Evolutionary conservation across 2,329 filamentous ascomycete species (phyloP), one percentile per base, ranked within the genome.

Genomic region (Helotiales sp.): DNA sequence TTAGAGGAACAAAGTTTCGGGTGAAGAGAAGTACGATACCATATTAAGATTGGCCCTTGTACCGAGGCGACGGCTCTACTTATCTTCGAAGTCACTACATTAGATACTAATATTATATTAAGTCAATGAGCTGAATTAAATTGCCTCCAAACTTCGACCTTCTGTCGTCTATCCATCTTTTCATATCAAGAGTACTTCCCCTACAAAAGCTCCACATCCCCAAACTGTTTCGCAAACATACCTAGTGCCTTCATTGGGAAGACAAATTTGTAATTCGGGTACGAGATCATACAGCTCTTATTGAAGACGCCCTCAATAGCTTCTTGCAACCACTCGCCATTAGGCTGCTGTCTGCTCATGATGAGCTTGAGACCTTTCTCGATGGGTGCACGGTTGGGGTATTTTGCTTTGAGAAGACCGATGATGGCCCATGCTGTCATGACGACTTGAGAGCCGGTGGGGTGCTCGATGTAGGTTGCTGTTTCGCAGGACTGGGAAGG

Each of bases 301-400:
- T 99, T 99, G 81, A 99, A 99, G 11, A 99, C 96, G 1, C 96
- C 96, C 79, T 99, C 96, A 74, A 99, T 98, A 0, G 91, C 90
- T 79, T 98, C 96, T 78, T 97, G 94, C 72, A 92, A 78, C 96
- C 96, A 99, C 81, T 97, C 94, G 37, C 96, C 96, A 76, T 97
- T 97, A 2, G 83, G 77, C 79, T 93, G 90, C 82, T 99, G 96
- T 58, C 95, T 87, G 32, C 85, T 81, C 89, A 97, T 95, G 70
- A 99, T 86, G 74, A 99, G 83, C 77, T 86, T 87, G 75, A 97
- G 84, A 1, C 91, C 96, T 73, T 84, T 90, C 74, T 87, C 86
- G 49, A 99, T 83, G 0, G 89, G 89, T 75, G 88, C 88, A 50
- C 87, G 82, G 69, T 97, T 82, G 0, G 93, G 92, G 75, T 93